Percentiles rank a stretch among this genome's conserved stretches.
These are phyloP conservation scores for Cladosporium sp. DNA, from an alignment of 2,329 filamentous ascomycete genomes.

Conservation along the genomic window DNA sequence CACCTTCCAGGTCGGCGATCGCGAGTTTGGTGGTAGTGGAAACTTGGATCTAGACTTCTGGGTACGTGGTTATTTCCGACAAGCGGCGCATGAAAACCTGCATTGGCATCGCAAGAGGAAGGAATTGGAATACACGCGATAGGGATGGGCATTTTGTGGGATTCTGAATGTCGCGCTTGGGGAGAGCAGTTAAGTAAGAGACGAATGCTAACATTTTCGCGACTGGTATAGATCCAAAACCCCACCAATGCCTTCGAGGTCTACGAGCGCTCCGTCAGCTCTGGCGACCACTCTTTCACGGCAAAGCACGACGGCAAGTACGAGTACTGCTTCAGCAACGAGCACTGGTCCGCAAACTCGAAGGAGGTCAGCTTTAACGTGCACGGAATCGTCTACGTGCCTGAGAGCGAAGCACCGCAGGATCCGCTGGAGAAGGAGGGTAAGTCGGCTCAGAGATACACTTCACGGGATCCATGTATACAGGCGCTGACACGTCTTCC, in stretches of 20 bases:
- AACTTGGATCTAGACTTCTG: conserved; percentile 98
- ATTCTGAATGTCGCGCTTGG: not conserved
- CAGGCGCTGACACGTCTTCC: conserved; percentile 10
- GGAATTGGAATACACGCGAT: not conserved
- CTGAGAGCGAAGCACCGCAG: conserved; percentile 72
- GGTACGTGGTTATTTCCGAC: conserved; percentile 51
- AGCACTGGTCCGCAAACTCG: conserved; percentile 90
- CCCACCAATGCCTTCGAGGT: conserved; percentile 69
- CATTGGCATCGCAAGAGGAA: not conserved
- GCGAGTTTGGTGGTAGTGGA: conserved; percentile 89
- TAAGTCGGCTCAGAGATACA: conserved; percentile 36
- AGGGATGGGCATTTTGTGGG: not conserved
- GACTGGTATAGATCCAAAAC: conserved; percentile 60
- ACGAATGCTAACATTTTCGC: conserved; percentile 9
- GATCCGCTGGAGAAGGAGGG: conserved; percentile 90
- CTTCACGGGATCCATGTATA: too few species aligned
- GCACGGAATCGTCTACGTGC: conserved; percentile 95
- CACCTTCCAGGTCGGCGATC: conserved; percentile 94
- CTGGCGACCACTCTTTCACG: conserved; percentile 88
- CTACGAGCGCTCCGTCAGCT: conserved; percentile 74
- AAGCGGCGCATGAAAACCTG: not conserved
- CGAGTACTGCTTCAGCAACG: conserved; percentile 98
- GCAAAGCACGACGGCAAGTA: conserved; percentile 82
- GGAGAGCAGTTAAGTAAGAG: not conserved
- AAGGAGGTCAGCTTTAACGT: conserved; percentile 99